A percentile compares a stretch with the other conserved stretches of the same genome.
phyloP scores from a whole-genome alignment of 2,329 filamentous ascomycete species.

The Huntiella savannae region DNA sequence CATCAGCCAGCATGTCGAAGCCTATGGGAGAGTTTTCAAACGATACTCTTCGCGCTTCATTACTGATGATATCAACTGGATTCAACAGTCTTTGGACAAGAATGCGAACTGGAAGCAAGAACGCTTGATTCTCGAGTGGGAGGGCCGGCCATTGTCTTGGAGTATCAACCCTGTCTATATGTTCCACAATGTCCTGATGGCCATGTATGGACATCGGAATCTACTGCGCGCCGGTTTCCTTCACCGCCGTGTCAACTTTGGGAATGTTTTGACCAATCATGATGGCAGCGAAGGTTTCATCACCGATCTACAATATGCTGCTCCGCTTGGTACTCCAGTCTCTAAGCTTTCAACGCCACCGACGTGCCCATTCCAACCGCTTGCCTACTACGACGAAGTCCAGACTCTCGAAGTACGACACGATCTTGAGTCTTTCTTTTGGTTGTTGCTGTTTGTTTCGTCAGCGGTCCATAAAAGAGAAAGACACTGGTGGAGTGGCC shows the following conservation, averaged over 20 bases:
- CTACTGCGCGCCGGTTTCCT: not conserved
- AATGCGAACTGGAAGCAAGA: not conserved
- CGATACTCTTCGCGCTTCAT: not conserved
- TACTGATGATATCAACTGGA: not conserved
- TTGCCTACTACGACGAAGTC: not conserved
- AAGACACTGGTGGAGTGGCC: not conserved
- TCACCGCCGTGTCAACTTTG: not conserved
- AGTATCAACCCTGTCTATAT: not conserved
- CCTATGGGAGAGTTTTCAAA: not conserved
- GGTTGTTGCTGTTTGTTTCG: not conserved
- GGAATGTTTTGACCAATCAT: not conserved
- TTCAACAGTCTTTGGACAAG: not conserved
- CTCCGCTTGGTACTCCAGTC: not conserved
- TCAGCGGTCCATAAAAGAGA: not conserved
- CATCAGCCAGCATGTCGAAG: not conserved
- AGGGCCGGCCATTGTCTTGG: not conserved
- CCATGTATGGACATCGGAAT: not conserved
- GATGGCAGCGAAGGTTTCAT: not conserved
- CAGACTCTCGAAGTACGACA: not conserved
- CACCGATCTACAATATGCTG: not conserved
- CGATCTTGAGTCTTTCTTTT: not conserved
- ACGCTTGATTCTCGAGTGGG: not conserved
- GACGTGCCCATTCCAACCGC: not conserved
- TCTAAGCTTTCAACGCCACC: not conserved
- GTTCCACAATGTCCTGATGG: not conserved